Percentiles rank a stretch among this genome's conserved stretches.
Evolutionary conservation across 768 basidiomycete species (phyloP).

Genomic region (Tulasnella sp.): DNA sequence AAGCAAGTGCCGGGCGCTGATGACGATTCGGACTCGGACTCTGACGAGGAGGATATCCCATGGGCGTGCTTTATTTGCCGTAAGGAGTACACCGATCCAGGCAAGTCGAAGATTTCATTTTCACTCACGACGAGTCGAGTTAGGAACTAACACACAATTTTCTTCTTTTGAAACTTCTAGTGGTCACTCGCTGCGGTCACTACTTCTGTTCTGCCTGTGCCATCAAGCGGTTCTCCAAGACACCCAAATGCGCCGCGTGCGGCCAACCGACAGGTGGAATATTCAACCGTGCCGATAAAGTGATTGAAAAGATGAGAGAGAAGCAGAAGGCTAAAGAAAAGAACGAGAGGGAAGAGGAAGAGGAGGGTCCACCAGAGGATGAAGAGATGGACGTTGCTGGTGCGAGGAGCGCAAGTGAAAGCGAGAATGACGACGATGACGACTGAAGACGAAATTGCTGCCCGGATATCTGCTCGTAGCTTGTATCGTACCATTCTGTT

Average conservation of each 20-base stretch:
- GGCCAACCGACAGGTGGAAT: conserved; percentile 90
- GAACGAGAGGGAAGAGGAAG: conserved; percentile 49
- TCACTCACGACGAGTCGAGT: background rate
- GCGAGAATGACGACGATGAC: conserved; percentile 4
- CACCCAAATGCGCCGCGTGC: conserved; percentile 93
- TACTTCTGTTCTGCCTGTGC: conserved; percentile 96
- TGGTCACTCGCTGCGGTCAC: conserved; percentile 94
- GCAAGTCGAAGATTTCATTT: conserved; percentile 1
- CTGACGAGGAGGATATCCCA: conserved; percentile 83
- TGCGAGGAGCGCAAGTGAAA: conserved; percentile 40
- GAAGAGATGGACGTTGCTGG: conserved; percentile 34
- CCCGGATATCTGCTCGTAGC: too few species aligned
- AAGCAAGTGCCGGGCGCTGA: conserved; percentile 56
- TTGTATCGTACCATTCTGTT: background rate
- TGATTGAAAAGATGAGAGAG: conserved; percentile 81
- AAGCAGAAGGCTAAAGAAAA: conserved; percentile 53
- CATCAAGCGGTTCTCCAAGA: conserved; percentile 89
- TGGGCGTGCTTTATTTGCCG: conserved; percentile 99
- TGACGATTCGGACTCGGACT: conserved; percentile 55
- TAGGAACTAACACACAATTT: background rate
- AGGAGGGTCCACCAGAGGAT: conserved; percentile 40
- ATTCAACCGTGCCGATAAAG: conserved; percentile 92
- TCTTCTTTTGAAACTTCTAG: conserved; percentile 33
- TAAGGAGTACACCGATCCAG: conserved; percentile 86
- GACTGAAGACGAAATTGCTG: background rate